Conservation (phyloP, 768 basidiomycete genomes). For the Lactarius deliciosus region DNA sequence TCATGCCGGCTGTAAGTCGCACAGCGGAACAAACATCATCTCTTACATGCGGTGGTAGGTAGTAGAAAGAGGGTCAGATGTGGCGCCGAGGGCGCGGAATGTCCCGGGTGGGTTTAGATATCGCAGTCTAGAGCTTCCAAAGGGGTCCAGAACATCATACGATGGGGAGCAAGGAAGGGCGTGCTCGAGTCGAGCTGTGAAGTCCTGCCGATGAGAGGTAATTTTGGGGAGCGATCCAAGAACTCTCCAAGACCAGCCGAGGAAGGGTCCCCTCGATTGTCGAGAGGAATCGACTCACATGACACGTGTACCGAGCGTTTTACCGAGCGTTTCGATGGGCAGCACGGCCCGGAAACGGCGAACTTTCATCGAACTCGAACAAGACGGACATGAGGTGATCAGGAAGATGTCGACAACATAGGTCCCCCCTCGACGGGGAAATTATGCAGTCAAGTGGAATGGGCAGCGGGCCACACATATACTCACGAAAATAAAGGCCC, state of each 20-base stretch:
- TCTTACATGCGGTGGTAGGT: conserved; percentile 17
- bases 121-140: neutral
- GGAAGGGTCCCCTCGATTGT: conserved; percentile 14
- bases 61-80: neutral
- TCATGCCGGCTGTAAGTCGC: conserved; percentile 28
- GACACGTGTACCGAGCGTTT: conserved; percentile 15
- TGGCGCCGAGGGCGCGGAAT: conserved; percentile 15
- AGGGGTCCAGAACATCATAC: conserved; percentile 11
- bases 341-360: conserved; percentile 7
- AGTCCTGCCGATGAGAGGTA: neutral
- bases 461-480: neutral
- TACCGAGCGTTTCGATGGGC: conserved; percentile 6
- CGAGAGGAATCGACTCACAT: neutral
- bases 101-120: conserved; percentile 3
- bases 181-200: neutral
- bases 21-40: neutral
- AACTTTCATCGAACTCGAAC: conserved; percentile 13
- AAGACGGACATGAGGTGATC: conserved; percentile 22
- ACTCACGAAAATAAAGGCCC: conserved; percentile 4
- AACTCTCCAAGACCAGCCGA: conserved; percentile 12
- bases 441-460: neutral
- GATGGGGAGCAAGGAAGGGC: conserved; percentile 7
- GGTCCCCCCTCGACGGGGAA: neutral
- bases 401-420: conserved; percentile 8
- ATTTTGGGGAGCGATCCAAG: neutral